phyloP scores from a whole-genome alignment of 345 rosid genomes.

The Eucalyptus erythrocorys region DNA sequence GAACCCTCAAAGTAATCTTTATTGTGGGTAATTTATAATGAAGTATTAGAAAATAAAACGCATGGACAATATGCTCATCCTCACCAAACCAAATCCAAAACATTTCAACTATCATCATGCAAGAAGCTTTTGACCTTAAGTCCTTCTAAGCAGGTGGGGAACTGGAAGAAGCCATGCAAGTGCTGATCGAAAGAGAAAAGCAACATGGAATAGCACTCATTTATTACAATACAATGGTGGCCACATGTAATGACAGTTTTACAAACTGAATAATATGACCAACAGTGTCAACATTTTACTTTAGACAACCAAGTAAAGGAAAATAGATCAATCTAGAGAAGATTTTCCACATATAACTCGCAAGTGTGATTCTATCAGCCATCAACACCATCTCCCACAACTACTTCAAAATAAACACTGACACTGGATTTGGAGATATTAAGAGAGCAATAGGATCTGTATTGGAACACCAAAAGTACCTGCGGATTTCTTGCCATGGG shows the following conservation, averaged over 20 bases:
- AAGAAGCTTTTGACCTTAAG: background rate
- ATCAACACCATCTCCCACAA: background rate
- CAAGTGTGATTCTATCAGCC: background rate
- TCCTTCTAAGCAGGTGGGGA: background rate
- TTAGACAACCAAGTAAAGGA: background rate
- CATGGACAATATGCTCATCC: background rate
- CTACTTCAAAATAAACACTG: background rate
- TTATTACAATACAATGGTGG: background rate
- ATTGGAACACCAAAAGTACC: constrained; percentile 3
- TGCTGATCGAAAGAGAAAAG: background rate
- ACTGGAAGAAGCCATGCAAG: background rate
- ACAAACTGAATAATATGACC: background rate
- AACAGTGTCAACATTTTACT: background rate
- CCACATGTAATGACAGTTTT: background rate
- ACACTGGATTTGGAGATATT: background rate
- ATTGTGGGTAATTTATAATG: background rate
- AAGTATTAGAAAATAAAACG: background rate
- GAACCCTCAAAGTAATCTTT: background rate
- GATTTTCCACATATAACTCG: background rate
- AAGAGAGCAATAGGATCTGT: background rate
- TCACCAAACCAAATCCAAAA: background rate
- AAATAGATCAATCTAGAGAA: background rate
- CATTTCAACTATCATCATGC: background rate
- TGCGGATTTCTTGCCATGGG: constrained; percentile 41
- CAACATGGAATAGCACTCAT: background rate